Conservation (phyloP, 257 asterid genomes). For the Eucommia ulmoides region DNA sequence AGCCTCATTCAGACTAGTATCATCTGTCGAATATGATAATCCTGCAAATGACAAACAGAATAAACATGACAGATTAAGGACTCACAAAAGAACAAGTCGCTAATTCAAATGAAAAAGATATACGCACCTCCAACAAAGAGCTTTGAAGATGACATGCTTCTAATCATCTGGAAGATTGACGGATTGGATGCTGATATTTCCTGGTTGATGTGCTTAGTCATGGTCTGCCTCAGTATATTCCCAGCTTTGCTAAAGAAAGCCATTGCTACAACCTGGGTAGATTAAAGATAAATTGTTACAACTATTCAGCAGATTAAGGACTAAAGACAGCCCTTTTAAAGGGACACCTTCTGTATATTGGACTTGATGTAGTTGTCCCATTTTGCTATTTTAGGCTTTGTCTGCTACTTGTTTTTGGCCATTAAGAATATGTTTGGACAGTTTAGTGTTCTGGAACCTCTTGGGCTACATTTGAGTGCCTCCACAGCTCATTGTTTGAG, state of each 20-base stretch:
- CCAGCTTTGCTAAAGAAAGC: constrained; percentile 73
- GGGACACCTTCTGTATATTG: too few species aligned
- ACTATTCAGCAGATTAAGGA: too few species aligned
- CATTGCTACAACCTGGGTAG: constrained; percentile 32
- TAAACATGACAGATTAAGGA: not conserved
- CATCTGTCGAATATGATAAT: constrained; percentile 49
- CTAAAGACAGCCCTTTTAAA: too few species aligned
- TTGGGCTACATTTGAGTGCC: too few species aligned
- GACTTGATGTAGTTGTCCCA: too few species aligned
- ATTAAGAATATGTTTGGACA: too few species aligned
- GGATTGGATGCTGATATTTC: constrained; percentile 37
- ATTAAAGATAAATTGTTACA: too few species aligned
- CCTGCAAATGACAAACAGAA: constrained; percentile 35
- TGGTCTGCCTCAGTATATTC: constrained; percentile 32
- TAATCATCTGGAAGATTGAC: constrained; percentile 49
- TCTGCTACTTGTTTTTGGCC: too few species aligned
- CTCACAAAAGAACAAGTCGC: not conserved
- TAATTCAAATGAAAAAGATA: not conserved
- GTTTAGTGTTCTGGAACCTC: too few species aligned
- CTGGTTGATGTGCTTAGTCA: constrained; percentile 26
- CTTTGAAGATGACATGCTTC: constrained; percentile 80
- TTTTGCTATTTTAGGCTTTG: too few species aligned
- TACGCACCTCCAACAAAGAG: constrained; percentile 67
- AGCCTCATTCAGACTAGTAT: constrained; percentile 43
- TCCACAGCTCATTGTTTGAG: too few species aligned